Conservation (phyloP, 371 early-diverging fungal genomes). For the Massospora cicadina region DNA sequence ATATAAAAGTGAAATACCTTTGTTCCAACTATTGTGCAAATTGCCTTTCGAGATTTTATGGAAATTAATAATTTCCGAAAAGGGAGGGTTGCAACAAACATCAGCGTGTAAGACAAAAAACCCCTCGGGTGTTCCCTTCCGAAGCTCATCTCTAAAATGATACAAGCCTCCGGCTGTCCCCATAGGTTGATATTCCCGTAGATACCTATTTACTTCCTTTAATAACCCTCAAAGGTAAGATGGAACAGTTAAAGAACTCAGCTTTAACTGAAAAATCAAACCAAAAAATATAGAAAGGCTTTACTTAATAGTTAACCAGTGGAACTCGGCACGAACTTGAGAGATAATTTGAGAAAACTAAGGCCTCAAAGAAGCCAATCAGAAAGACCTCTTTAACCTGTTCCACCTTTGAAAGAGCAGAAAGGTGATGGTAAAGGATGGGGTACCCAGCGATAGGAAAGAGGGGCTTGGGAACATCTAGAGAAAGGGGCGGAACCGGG, state of each 20-base stretch:
- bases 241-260: conserved; percentile 9
- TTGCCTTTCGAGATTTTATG: conserved; percentile 56
- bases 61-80: conserved; percentile 60
- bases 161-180: conserved; percentile 95
- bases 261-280: background rate
- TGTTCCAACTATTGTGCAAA: conserved; percentile 74
- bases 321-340: conserved; percentile 69
- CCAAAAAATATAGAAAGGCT: background rate
- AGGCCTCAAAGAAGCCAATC: conserved; percentile 90
- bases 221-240: too few species aligned
- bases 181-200: conserved; percentile 88
- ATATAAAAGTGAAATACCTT: conserved; percentile 25
- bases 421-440: conserved; percentile 87
- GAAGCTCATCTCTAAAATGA: conserved; percentile 93
- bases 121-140: conserved; percentile 70
- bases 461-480: conserved; percentile 89
- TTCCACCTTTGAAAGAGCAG: conserved; percentile 67
- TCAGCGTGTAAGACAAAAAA: conserved; percentile 93
- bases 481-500: conserved; percentile 91
- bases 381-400: conserved; percentile 82
- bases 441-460: conserved; percentile 94
- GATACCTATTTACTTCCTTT: conserved; percentile 43
- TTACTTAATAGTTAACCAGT: conserved; percentile 63
- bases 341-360: conserved; percentile 71
- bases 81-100: conserved; percentile 85